Percentiles rank a stretch among this genome's conserved stretches.
Conservation (phyloP, 2,329 filamentous ascomycete genomes). For the Ophiostoma tasmaniense region DNA sequence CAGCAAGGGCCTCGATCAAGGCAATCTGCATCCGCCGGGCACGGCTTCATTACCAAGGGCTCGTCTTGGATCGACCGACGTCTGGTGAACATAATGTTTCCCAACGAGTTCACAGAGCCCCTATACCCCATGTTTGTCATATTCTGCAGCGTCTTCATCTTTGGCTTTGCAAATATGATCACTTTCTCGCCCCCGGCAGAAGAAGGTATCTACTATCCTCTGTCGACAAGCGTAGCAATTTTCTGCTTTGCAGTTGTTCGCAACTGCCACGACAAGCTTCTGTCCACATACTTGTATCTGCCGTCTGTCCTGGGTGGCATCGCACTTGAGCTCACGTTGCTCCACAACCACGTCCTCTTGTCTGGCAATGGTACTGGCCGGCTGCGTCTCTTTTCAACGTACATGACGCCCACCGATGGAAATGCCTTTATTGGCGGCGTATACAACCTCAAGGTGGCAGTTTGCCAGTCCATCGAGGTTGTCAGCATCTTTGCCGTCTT, state of each 20-base stretch:
- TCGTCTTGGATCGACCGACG: slow-evolving; percentile 13
- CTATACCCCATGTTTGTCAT: slow-evolving; percentile 33
- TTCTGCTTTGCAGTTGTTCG: slow-evolving; percentile 44
- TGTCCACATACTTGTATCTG: slow-evolving; percentile 35
- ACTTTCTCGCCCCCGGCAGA: background rate
- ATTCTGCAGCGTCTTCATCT: slow-evolving; percentile 13
- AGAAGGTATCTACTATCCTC: slow-evolving; percentile 28
- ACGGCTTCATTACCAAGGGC: slow-evolving; percentile 6
- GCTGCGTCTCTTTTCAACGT: slow-evolving; percentile 27
- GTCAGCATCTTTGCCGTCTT: slow-evolving; percentile 8
- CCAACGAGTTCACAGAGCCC: slow-evolving; percentile 29
- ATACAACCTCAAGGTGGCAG: background rate
- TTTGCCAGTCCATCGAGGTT: background rate
- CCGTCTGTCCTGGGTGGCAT: slow-evolving; percentile 48
- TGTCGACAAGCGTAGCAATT: slow-evolving; percentile 43
- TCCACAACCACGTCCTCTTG: slow-evolving; percentile 55
- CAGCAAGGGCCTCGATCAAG: background rate
- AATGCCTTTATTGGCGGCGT: background rate
- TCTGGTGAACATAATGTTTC: slow-evolving; percentile 15
- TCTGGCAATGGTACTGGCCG: slow-evolving; percentile 48
- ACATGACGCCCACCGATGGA: background rate
- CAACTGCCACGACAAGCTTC: slow-evolving; percentile 36
- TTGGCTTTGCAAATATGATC: slow-evolving; percentile 29
- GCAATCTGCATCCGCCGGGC: background rate
- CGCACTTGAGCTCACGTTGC: slow-evolving; percentile 50